A percentile compares a stretch with the other conserved stretches of the same genome.
Conservation (phyloP, 2,329 filamentous ascomycete genomes). For the Pseudogymnoascus destructans region DNA sequence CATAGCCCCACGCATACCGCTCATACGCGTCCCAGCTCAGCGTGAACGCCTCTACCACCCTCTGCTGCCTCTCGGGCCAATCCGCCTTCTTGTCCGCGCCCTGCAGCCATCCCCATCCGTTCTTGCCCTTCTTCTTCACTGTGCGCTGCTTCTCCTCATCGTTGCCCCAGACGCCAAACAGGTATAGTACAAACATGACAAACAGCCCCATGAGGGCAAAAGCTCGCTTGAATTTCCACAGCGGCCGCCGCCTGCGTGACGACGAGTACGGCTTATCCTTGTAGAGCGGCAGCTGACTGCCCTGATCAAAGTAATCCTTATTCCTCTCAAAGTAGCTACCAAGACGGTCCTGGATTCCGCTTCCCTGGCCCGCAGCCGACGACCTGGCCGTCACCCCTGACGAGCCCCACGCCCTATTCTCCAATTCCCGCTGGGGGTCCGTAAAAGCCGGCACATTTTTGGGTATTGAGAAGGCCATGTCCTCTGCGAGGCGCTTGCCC, state of each 20-base stretch:
- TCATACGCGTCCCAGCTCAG: slow-evolving; percentile 90
- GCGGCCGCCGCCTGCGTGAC: slow-evolving; percentile 43
- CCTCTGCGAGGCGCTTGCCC: slow-evolving; percentile 28
- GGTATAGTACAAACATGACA: slow-evolving; percentile 51
- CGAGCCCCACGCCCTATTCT: slow-evolving; percentile 53
- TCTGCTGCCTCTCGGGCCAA: slow-evolving; percentile 66
- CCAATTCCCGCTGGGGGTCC: slow-evolving; percentile 49
- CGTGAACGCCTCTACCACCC: slow-evolving; percentile 79
- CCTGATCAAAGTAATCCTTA: slow-evolving; percentile 11
- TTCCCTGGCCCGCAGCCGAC: slow-evolving; percentile 21
- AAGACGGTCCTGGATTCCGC: slow-evolving; percentile 46
- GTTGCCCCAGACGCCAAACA: slow-evolving; percentile 43
- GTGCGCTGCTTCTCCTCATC: slow-evolving; percentile 16
- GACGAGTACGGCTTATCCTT: slow-evolving; percentile 79
- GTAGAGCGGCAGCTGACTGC: slow-evolving; percentile 68
- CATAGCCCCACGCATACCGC: slow-evolving; percentile 84
- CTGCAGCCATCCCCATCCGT: slow-evolving; percentile 44
- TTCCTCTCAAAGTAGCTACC: slow-evolving; percentile 49
- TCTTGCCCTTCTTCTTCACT: slow-evolving; percentile 26
- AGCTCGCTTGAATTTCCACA: slow-evolving; percentile 52
- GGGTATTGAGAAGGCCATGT: slow-evolving; percentile 54
- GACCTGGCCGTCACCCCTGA: slow-evolving; percentile 33
- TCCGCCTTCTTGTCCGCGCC: slow-evolving; percentile 43
- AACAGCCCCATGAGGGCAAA: slow-evolving; percentile 39
- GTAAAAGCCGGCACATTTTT: slow-evolving; percentile 57